These are phyloP conservation scores for Microcera coccophila DNA, from an alignment of 2,329 filamentous ascomycete genomes.

Conservation along the genomic window DNA sequence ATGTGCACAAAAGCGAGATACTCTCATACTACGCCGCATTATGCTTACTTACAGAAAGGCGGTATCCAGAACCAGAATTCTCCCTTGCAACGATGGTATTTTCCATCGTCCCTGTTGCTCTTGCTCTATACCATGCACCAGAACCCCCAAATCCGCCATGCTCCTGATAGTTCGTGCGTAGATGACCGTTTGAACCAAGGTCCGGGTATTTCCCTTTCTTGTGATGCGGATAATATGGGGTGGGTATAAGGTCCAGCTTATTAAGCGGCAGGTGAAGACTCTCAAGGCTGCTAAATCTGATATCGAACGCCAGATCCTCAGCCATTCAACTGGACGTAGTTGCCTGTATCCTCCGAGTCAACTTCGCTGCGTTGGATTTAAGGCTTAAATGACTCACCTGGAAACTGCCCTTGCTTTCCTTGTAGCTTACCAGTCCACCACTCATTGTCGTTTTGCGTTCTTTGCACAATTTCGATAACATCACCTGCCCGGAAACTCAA, in stretches of 20 bases:
- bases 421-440: constrained; percentile 89
- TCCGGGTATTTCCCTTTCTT: not conserved
- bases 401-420: constrained; percentile 85
- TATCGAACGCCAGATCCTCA: not conserved
- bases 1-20: not conserved
- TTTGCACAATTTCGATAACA: constrained; percentile 77
- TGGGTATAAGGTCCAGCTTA: not conserved
- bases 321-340: constrained; percentile 45
- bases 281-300: not conserved
- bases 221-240: not conserved
- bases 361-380: constrained; percentile 3
- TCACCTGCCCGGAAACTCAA: constrained; percentile 87
- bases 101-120: not conserved
- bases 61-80: not conserved
- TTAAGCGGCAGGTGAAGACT: not conserved
- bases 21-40: not conserved
- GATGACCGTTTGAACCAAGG: not conserved
- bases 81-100: not conserved
- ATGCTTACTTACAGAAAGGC: not conserved
- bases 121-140: not conserved
- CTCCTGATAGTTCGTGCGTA: not conserved
- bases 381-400: constrained; percentile 59
- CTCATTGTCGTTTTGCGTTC: constrained; percentile 89
- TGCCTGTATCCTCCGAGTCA: constrained; percentile 38
- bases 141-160: not conserved